Evolutionary conservation across 106 monocot species (phyloP).

Genomic region (Gastrodia elata): DNA sequence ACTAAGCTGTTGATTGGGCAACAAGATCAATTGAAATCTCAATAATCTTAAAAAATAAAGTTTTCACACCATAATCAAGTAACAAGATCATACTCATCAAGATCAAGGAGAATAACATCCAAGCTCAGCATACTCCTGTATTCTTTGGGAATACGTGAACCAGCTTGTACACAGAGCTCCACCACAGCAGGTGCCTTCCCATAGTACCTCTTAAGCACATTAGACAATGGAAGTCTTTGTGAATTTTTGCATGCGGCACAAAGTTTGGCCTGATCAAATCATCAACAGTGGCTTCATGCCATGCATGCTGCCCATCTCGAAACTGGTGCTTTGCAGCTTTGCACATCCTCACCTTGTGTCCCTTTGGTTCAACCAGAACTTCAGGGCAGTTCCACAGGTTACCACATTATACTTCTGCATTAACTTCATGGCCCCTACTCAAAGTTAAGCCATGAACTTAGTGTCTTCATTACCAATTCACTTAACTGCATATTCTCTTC

Average conservation of each 20-base stretch:
- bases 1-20: too few relatives aligned
- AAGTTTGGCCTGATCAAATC: conserved; percentile 55
- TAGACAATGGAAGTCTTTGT: conserved; percentile 24
- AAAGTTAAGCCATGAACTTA: conserved; percentile 52
- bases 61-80: conserved; percentile 15
- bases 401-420: conserved; percentile 59
- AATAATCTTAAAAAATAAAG: background rate
- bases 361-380: conserved; percentile 80
- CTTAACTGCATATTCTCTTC: conserved; percentile 17
- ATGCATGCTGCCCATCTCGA: conserved; percentile 64
- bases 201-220: conserved; percentile 71
- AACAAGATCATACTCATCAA: conserved; percentile 65
- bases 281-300: conserved; percentile 71
- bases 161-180: conserved; percentile 69
- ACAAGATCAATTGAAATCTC: background rate
- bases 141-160: conserved; percentile 33
- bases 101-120: conserved; percentile 54
- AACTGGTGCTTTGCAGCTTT: conserved; percentile 58
- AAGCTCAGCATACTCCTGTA: conserved; percentile 62
- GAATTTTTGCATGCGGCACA: conserved; percentile 53
- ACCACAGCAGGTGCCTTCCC: conserved; percentile 71
- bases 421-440: conserved; percentile 37
- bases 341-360: conserved; percentile 83
- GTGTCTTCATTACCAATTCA: conserved; percentile 23
- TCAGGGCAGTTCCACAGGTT: conserved; percentile 77